Evolutionary conservation across 768 basidiomycete genomes (phyloP), one percentile per base, ranked within the genome.

Genomic region (Suillus spraguei): DNA sequence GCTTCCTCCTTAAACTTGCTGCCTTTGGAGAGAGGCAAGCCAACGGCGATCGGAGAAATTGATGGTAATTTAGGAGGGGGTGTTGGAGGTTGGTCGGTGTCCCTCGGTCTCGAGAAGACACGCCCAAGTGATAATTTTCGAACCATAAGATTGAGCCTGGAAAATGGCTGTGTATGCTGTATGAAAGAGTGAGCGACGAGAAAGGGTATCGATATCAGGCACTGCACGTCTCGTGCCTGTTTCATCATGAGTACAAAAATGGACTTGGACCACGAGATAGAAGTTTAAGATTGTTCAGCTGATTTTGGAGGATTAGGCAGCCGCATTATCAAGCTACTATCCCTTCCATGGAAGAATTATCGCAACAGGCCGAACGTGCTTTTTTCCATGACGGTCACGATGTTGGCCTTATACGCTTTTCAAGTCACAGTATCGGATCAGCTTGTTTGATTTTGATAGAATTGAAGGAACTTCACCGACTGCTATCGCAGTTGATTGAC

Each of bases 1-100:
- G 64, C 39, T 0, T 68, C 71, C 20, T 75, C 74, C 28, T 60
- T 68, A 59, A 75, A 76, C 28, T 72, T 70, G 63, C 74, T 75
- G 20, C 73, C 74, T 14, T 68, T 67, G 35, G 67, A 60, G 22
- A 67, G 65, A 14, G 66, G 72, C 46, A 67, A 65, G 11, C 63
- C 63, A 3, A 60, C 1, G 24, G 49, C 28, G 24, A 66, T 55
- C 0, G 68, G 68, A 3, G 72, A 75, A 32, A 52, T 59, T 16
- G 66, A 65, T 16, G 70, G 53, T 1, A 68, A 65, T 35, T 63
- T 39, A 17, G 55, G 33, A 42, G 72, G 63, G 3, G 65, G 69
- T 8, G 60, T 22, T 41, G 64, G 65, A 47, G 38, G 66, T 63
- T 50, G 59, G 10, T 52, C 56, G 64, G 44, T 60, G 63, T 52